phyloP scores from a whole-genome alignment of 202 grass and related monocot genomes.

The Cymbopogon flexuosus region DNA sequence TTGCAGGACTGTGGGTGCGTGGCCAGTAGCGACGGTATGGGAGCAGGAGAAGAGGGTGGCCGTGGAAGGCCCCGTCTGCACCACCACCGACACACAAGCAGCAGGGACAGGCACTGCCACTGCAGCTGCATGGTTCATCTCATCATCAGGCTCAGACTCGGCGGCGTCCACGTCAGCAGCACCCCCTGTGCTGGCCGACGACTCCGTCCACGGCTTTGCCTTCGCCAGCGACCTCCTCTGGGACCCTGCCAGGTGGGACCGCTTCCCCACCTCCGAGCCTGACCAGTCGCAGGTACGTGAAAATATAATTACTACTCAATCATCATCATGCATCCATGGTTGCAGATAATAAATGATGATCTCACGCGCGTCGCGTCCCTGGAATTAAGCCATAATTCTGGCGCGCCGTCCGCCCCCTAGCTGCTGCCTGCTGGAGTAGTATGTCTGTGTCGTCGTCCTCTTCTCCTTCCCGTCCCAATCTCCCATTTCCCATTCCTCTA shows the following conservation, averaged over 20 bases:
- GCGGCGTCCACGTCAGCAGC: not conserved
- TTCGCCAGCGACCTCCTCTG: conserved; percentile 58
- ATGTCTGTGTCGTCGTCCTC: too few species aligned
- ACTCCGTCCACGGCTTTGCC: conserved; percentile 47
- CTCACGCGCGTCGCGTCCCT: too few species aligned
- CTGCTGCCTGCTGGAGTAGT: too few species aligned
- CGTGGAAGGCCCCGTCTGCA: conserved; percentile 49
- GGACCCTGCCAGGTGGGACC: conserved; percentile 63
- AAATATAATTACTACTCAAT: too few species aligned
- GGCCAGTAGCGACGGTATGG: conserved; percentile 64
- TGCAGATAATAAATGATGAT: too few species aligned
- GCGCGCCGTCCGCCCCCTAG: too few species aligned
- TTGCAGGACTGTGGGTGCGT: conserved; percentile 42
- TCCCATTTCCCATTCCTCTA: too few species aligned
- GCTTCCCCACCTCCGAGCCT: conserved; percentile 49
- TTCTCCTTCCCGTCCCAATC: too few species aligned
- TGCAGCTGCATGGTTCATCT: conserved; percentile 37
- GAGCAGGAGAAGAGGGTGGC: conserved; percentile 43
- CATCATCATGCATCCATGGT: too few species aligned
- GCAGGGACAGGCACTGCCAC: too few species aligned
- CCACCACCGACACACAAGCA: too few species aligned
- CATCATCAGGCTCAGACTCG: not conserved
- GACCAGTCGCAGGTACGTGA: conserved; percentile 51
- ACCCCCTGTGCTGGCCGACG: not conserved
- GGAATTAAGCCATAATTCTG: too few species aligned